A percentile compares a stretch with the other conserved stretches of the same genome.
Conservation (phyloP, 495 filamentous ascomycete species). For the Polyplosphaeria fusca region DNA sequence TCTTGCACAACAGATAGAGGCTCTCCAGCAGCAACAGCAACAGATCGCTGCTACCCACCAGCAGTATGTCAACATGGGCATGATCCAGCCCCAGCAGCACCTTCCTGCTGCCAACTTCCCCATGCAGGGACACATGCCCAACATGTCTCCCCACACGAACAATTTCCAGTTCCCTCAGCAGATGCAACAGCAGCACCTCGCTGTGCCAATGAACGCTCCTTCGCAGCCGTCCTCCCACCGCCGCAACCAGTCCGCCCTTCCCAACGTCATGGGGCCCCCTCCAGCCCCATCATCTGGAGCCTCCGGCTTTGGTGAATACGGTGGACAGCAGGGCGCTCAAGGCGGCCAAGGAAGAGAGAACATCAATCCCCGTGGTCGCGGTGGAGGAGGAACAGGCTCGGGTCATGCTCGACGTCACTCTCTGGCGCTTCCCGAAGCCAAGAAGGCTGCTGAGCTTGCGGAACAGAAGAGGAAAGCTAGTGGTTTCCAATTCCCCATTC, state of each 20-base stretch:
- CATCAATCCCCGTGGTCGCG: slow-evolving; percentile 67
- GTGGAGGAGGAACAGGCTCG: slow-evolving; percentile 59
- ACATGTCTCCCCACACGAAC: slow-evolving; percentile 74
- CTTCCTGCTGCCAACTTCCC: slow-evolving; percentile 67
- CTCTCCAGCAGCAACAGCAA: slow-evolving; percentile 96
- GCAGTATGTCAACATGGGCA: slow-evolving; percentile 95
- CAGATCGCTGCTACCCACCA: slow-evolving; percentile 94
- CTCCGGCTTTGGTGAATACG: slow-evolving; percentile 83
- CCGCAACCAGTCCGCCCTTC: slow-evolving; percentile 95
- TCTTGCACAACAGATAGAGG: slow-evolving; percentile 97
- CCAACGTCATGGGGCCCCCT: slow-evolving; percentile 92
- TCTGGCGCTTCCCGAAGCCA: slow-evolving; percentile 88
- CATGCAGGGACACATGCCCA: slow-evolving; percentile 63
- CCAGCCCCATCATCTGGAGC: slow-evolving; percentile 95
- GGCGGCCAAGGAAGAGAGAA: slow-evolving; percentile 65
- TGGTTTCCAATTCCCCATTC: slow-evolving; percentile 89
- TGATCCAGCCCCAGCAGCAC: slow-evolving; percentile 79
- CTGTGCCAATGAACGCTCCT: slow-evolving; percentile 70
- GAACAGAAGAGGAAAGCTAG: slow-evolving; percentile 94
- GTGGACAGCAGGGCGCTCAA: slow-evolving; percentile 49
- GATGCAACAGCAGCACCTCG: slow-evolving; percentile 63
- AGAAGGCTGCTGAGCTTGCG: slow-evolving; percentile 93
- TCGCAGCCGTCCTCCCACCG: slow-evolving; percentile 81
- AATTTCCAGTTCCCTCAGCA: slow-evolving; percentile 90
- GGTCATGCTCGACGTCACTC: slow-evolving; percentile 95